Conservation (phyloP, 768 basidiomycete genomes). For the Pisolithus orientalis region DNA sequence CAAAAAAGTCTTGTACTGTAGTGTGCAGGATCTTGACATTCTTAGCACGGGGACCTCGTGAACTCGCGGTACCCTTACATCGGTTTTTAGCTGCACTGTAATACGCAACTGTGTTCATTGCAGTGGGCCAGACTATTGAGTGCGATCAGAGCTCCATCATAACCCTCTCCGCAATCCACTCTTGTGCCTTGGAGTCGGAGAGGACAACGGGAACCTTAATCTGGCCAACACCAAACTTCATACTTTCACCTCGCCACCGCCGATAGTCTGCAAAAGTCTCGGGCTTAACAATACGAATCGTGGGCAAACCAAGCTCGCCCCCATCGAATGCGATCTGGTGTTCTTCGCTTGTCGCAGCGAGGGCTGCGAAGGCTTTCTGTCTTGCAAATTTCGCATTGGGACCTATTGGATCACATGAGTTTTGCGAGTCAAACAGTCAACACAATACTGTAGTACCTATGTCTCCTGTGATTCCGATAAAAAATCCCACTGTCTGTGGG, state of each 20-base stretch:
- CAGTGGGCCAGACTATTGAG: too few relatives aligned
- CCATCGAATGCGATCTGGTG: background rate
- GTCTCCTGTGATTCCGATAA: background rate
- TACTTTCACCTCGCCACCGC: background rate
- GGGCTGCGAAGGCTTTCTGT: background rate
- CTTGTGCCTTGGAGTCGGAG: background rate
- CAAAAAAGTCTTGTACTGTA: too few relatives aligned
- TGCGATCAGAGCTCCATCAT: background rate
- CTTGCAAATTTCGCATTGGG: background rate
- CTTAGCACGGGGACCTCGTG: too few relatives aligned
- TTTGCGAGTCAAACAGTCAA: too few relatives aligned
- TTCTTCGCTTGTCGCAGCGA: background rate
- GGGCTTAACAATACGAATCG: slow-evolving; percentile 3
- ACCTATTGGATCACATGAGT: too few relatives aligned
- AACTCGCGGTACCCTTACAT: too few relatives aligned
- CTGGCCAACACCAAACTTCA: background rate
- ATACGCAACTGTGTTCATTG: too few relatives aligned
- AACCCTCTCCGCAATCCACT: slow-evolving; percentile 4
- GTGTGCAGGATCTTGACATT: too few relatives aligned
- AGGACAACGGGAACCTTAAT: slow-evolving; percentile 6
- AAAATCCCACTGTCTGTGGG: background rate
- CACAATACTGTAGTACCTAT: too few relatives aligned
- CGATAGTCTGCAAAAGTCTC: slow-evolving; percentile 7
- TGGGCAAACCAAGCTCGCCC: background rate
- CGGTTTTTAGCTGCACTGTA: too few relatives aligned